phyloP scores from a whole-genome alignment of 495 filamentous ascomycete species.

The Aspergillus conjunctus region DNA sequence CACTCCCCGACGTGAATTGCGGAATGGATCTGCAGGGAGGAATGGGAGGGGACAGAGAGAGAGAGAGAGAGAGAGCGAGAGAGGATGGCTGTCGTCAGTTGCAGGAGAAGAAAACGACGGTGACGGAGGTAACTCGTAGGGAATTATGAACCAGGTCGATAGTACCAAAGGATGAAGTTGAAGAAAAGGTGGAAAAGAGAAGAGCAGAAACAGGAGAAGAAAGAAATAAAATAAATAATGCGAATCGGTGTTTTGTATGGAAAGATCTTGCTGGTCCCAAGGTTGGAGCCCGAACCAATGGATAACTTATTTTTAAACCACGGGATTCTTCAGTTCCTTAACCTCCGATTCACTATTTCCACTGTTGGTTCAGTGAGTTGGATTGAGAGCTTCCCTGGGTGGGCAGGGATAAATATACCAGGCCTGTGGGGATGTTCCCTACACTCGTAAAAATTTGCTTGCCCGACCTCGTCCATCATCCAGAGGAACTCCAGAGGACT shows the following conservation, averaged over 20 bases:
- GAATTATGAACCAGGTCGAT: too few species aligned
- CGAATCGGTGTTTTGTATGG: conserved; percentile 6
- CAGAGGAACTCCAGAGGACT: too few species aligned
- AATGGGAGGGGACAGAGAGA: conserved; percentile 27
- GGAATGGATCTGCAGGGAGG: conserved; percentile 52
- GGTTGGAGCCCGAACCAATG: conserved; percentile 17
- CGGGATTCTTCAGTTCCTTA: not conserved
- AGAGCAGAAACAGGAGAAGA: conserved; percentile 7
- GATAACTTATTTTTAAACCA: conserved; percentile 11
- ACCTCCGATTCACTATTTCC: not conserved
- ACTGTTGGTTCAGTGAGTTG: not conserved
- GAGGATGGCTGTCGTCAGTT: not conserved
- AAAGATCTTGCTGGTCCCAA: conserved; percentile 16
- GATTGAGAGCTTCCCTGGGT: not conserved
- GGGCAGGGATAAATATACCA: not conserved
- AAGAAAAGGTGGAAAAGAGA: conserved; percentile 5
- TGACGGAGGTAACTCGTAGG: not conserved
- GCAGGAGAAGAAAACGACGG: conserved; percentile 1
- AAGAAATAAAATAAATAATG: conserved; percentile 3
- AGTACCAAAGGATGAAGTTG: not conserved
- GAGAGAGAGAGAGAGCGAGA: conserved; percentile 9
- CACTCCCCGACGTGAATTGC: conserved; percentile 15
- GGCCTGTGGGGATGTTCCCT: not conserved
- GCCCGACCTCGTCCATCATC: too few species aligned
- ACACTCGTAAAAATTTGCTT: not conserved